Base-by-base conservation (phyloP, 805 yeast genomes). In the Scheffersomyces amazonensis region DNA sequence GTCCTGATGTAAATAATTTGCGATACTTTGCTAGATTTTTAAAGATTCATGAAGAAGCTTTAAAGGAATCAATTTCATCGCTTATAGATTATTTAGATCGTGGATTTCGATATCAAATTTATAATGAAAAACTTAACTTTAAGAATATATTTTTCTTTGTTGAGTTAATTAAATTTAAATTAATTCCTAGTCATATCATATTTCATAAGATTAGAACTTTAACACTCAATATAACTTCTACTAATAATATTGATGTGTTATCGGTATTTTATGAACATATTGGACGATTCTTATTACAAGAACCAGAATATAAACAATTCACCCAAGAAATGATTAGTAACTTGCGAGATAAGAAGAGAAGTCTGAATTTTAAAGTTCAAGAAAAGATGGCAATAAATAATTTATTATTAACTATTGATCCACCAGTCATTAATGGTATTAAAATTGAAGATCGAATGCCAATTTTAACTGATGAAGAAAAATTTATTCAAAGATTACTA, bases 101-200 rank as follows among this genome's bases (percentile, higher is more conserved):
- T 31, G 78, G 81, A 1, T 75, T 85, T 45, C 69, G 86, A 46
- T 71, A 75, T 15, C 87, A 80, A 52, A 67, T 84, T 29, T 48
- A 52, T 39, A 75, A 73, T 42, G 73, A 77, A 23, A 71, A 65
- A 37, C 58, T 82, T 35, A 77, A 77, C 44, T 76, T 80, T 47
- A 73, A 69, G 46, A 77, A 73, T 46, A 73, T 86, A 25, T 68
- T 73, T 16, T 83, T 85, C 48, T 80, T 86, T 47, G 66, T 80
- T 34, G 96, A 90, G 52, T 65, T 89, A 62, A 76, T 83, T 22
- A 87, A 86, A 53, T 89, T 89, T 56, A 78, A 75, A 47, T 58
- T 88, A 43, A 68, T 88, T 12, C 91, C 95, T 0, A 64, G 71
- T n/a, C 81, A 80, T 56, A 70, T 82, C 41, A 67, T 82, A 10